Evolutionary conservation across 192 early-diverging fungal genomes (phyloP).

Genomic region (Coemansia sp.): DNA sequence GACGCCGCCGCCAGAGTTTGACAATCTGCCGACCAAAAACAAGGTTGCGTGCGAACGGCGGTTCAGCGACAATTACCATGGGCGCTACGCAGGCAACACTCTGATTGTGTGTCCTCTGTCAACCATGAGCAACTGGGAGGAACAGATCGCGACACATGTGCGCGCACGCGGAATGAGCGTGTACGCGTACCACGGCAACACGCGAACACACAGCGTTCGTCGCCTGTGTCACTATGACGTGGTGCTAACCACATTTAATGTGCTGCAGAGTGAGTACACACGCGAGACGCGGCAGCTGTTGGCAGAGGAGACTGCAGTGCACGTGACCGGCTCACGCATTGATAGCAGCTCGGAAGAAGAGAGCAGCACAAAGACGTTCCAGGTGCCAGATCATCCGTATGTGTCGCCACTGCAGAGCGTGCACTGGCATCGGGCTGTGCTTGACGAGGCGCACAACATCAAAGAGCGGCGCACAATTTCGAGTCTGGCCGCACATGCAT

Average conservation of each 20-base stretch:
- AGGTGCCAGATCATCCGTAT: slow-evolving; percentile 39
- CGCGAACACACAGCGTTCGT: slow-evolving; percentile 46
- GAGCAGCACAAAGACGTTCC: slow-evolving; percentile 21
- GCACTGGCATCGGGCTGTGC: slow-evolving; percentile 81
- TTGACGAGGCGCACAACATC: slow-evolving; percentile 94
- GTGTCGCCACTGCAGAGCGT: slow-evolving; percentile 55
- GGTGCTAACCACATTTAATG: slow-evolving; percentile 72
- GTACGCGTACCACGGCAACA: slow-evolving; percentile 63
- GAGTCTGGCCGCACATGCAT: slow-evolving; percentile 65
- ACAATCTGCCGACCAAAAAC: slow-evolving; percentile 31
- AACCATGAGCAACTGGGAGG: slow-evolving; percentile 72
- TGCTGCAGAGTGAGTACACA: slow-evolving; percentile 58
- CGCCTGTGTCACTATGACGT: slow-evolving; percentile 61
- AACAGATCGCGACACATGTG: slow-evolving; percentile 59
- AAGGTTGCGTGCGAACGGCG: slow-evolving; percentile 40
- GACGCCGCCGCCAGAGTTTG: slow-evolving; percentile 44
- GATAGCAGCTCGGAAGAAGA: slow-evolving; percentile 44
- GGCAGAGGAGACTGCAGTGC: background rate
- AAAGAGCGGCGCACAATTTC: slow-evolving; percentile 76
- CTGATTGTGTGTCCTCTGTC: slow-evolving; percentile 71
- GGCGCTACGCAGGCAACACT: slow-evolving; percentile 55
- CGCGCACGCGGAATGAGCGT: slow-evolving; percentile 39
- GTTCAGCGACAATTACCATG: slow-evolving; percentile 39
- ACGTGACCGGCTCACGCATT: background rate
- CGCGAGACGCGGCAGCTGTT: slow-evolving; percentile 34